These are phyloP conservation scores for Lineolata rhizophorae DNA, from an alignment of 495 filamentous ascomycete species.

Conservation along the genomic window DNA sequence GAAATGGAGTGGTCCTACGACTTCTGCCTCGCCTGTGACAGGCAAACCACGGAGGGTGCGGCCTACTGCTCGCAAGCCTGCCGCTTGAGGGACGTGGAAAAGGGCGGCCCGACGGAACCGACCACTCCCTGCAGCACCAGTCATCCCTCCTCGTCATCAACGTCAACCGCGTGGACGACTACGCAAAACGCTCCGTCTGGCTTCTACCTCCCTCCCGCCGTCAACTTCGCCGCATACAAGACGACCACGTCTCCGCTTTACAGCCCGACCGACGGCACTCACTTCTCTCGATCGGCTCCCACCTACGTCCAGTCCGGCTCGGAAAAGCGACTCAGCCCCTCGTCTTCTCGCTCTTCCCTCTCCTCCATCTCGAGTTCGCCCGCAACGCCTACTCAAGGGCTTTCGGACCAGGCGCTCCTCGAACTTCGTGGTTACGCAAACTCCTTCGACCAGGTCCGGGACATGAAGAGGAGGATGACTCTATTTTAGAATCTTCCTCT, in stretches of 20 bases:
- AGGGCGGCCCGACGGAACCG: slow-evolving; percentile 18
- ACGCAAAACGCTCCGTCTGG: slow-evolving; percentile 7
- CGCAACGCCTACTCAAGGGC: slow-evolving; percentile 22
- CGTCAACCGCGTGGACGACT: slow-evolving; percentile 4
- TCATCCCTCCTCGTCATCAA: slow-evolving; percentile 1
- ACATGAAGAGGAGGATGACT: no score
- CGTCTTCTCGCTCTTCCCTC: slow-evolving; percentile 68
- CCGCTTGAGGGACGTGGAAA: slow-evolving; percentile 69
- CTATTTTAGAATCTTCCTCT: no score
- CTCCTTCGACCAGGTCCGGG: slow-evolving; percentile 66
- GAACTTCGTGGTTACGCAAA: slow-evolving; percentile 71
- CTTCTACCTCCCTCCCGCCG: slow-evolving; percentile 49
- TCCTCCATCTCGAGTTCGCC: slow-evolving; percentile 50
- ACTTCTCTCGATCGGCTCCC: no score
- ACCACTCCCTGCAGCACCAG: slow-evolving; percentile 4
- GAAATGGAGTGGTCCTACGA: slow-evolving; percentile 68
- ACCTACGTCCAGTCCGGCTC: slow-evolving; percentile 8
- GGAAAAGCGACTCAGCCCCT: slow-evolving; percentile 37
- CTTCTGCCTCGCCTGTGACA: slow-evolving; percentile 88
- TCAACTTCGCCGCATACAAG: slow-evolving; percentile 37
- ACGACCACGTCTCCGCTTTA: slow-evolving; percentile 6
- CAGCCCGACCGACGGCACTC: slow-evolving; percentile 11
- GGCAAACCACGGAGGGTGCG: slow-evolving; percentile 50
- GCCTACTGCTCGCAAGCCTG: slow-evolving; percentile 89
- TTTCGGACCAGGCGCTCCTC: slow-evolving; percentile 55